These are phyloP conservation scores for Penicillium manginii DNA, from an alignment of 495 filamentous ascomycete genomes.

Conservation along the genomic window DNA sequence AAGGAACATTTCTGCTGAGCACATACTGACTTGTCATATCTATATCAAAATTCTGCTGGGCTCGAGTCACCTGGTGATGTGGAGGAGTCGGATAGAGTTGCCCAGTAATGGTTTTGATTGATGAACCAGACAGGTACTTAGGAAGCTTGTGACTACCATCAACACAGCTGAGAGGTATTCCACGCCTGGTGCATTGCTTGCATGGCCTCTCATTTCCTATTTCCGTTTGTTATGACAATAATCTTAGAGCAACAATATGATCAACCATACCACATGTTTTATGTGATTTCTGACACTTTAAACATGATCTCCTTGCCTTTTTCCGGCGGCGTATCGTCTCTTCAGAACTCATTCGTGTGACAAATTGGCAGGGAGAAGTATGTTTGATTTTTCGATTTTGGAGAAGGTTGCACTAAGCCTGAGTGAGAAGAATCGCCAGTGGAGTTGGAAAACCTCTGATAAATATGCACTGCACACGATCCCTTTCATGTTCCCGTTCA, in stretches of 20 bases:
- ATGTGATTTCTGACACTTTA: constrained; percentile 12
- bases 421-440: too few species aligned
- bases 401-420: too few species aligned
- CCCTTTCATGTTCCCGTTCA: too few species aligned
- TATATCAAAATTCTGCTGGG: not conserved
- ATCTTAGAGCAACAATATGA: not conserved
- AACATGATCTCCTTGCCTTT: constrained; percentile 16
- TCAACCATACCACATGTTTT: constrained; percentile 17
- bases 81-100: not conserved
- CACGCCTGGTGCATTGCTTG: constrained; percentile 10
- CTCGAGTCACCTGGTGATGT: not conserved
- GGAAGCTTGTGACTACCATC: constrained; percentile 18
- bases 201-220: constrained; percentile 21
- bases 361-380: not conserved
- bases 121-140: constrained; percentile 10
- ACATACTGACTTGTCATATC: too few species aligned
- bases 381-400: not conserved
- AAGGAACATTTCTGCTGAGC: too few species aligned
- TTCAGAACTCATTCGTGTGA: not conserved
- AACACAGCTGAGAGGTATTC: constrained; percentile 11
- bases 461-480: too few species aligned
- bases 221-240: too few species aligned
- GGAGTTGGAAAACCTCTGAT: too few species aligned
- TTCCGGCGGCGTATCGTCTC: not conserved
- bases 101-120: not conserved